A percentile compares a stretch with the other conserved stretches of the same genome.
Conservation (phyloP, 129 eudicot genomes). For the Solidago caesia region DNA sequence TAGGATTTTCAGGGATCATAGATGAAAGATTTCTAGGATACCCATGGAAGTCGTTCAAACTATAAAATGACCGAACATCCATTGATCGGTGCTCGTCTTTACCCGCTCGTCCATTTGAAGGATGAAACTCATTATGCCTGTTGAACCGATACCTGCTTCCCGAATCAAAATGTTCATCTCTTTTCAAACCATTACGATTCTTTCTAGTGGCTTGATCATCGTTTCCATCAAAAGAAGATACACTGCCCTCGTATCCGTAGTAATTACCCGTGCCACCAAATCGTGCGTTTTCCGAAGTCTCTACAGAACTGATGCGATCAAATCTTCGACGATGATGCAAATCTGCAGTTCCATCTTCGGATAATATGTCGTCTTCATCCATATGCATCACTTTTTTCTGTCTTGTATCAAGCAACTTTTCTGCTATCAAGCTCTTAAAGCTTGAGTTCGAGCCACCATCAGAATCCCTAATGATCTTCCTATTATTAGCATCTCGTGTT, state of each 20-base stretch:
- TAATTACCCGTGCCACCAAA: conserved; percentile 34
- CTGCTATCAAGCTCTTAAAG: conserved; percentile 31
- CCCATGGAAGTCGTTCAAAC: conserved; percentile 29
- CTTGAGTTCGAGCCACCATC: conserved; percentile 27
- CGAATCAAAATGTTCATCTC: conserved; percentile 24
- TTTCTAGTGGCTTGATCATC: conserved; percentile 46
- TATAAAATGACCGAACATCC: conserved; percentile 27
- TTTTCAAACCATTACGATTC: conserved; percentile 18
- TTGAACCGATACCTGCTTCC: conserved; percentile 30
- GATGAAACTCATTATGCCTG: conserved; percentile 33
- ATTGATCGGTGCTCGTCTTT: conserved; percentile 29
- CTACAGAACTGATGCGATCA: conserved; percentile 40
- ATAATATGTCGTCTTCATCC: conserved; percentile 37
- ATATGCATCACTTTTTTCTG: conserved; percentile 17
- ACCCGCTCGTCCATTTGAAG: conserved; percentile 11
- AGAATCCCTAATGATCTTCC: conserved; percentile 29
- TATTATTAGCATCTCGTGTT: conserved; percentile 20
- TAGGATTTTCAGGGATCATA: conserved; percentile 31
- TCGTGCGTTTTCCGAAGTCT: conserved; percentile 29
- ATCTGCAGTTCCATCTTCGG: conserved; percentile 30
- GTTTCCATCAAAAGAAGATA: conserved; percentile 66
- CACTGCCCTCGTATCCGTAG: conserved; percentile 60
- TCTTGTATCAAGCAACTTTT: conserved; percentile 30
- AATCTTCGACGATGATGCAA: conserved; percentile 27
- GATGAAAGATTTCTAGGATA: conserved; percentile 32